Base-by-base conservation (phyloP, 306 rosid genomes). In the Cicer cuneatum region DNA sequence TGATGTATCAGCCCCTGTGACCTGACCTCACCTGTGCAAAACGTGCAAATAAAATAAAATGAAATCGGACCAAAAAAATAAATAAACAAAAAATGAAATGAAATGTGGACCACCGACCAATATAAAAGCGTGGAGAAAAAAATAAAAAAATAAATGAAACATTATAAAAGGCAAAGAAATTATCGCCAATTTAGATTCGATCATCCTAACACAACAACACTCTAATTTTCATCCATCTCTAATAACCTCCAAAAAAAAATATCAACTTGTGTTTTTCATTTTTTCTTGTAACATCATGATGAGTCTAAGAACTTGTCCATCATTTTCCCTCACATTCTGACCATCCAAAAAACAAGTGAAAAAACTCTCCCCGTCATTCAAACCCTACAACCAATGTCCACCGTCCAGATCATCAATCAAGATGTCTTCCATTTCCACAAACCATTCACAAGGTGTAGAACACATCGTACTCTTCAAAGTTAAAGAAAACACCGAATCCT, bases 401-500 rank as follows among this genome's bases (percentile, higher is more conserved):
- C 14, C 66, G 2, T 69, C 51, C 64, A 35, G 12, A 46, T 7
- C 38, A 6, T 62, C 80, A 14, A 81, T 89, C 75, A 79, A 29
- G 47, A 80, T 76, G 37, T 58, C 75, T 33, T 54, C 87, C 0
- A 7, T 54, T 1, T 6, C 75, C 5, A 11, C 58, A n/a, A 0
- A 35, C 4, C 35, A 9, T 10, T 29, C 79, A 21, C 81, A 77
- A 47, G 33, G 85, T 47, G 40, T 87, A 29, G 96, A 92, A 18
- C 94, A 87, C 72, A 24, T 87, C 33, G 96, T 92, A 7, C 86
- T 92, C 14, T 79, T 92, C 84, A 90, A 87, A 83, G 86, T 87
- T 64, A 92, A 83, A 66, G 80, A 74, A 11, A 75, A 70, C 56
- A 69, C 88, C 6, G 91, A 90, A 40, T 77, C 82, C 0, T 71